phyloP scores from a whole-genome alignment of 1,139 yeast genomes.

The Hemisphaericaspora lyxosophila region DNA sequence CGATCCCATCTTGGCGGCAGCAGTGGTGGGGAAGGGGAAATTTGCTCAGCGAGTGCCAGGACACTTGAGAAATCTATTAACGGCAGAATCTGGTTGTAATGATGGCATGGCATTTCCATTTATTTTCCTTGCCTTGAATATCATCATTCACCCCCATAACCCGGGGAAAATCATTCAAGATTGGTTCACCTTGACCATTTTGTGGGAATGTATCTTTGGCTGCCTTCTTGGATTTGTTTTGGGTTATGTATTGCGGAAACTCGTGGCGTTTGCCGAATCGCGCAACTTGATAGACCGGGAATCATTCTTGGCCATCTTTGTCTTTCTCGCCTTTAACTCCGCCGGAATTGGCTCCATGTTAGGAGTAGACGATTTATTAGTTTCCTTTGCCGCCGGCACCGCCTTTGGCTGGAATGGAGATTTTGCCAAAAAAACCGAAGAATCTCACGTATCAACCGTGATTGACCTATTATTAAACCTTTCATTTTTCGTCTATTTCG shows the following conservation, averaged over 20 bases:
- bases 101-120: constrained; percentile 99
- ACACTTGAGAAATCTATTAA: constrained; percentile 81
- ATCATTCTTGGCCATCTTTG: constrained; percentile 87
- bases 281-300: constrained; percentile 84
- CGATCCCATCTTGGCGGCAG: constrained; percentile 96
- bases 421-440: constrained; percentile 84
- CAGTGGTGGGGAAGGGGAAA: constrained; percentile 96
- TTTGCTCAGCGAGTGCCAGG: constrained; percentile 98
- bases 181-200: constrained; percentile 77
- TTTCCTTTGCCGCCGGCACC: constrained; percentile 93
- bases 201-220: constrained; percentile 89
- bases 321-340: constrained; percentile 80
- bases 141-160: constrained; percentile 66
- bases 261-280: constrained; percentile 76
- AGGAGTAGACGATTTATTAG: constrained; percentile 90
- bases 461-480: constrained; percentile 81
- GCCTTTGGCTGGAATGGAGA: constrained; percentile 98
- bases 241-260: constrained; percentile 74
- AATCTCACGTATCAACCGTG: constrained; percentile 88
- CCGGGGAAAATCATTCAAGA: constrained; percentile 72
- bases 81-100: constrained; percentile 96
- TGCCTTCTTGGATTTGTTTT: constrained; percentile 71
- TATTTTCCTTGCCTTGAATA: constrained; percentile 69
- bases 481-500: constrained; percentile 90
- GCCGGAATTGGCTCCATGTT: constrained; percentile 92